Base-by-base conservation (phyloP, 768 basidiomycete species). In the Suillus paluster region DNA sequence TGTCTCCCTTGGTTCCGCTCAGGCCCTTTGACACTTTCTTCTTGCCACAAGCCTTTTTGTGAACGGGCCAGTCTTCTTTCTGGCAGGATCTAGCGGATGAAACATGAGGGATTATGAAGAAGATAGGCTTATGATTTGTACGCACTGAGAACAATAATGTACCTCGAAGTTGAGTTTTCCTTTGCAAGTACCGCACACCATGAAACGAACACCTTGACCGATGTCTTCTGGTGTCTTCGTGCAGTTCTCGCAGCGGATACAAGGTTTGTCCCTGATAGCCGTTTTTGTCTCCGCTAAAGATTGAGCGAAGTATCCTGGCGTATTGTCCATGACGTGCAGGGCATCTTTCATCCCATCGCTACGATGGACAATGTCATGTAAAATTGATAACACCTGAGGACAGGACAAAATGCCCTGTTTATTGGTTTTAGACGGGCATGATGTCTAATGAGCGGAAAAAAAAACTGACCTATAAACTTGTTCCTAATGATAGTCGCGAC, bases 161-260 rank as follows among this genome's bases (percentile, higher is more conserved):
- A 69, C 49, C 15, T 39, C 23, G 36, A 70, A 67, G 17, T 60
- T 36, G 6, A 67, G 63, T 48, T 69, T 67, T 27, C 59, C 1
- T 48, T 67, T 70, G 56, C 68, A 69, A 25, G 41, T 39, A 21
- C 69, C 63, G 60, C 69, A 70, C 45, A 67, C n/a, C 68, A 67
- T 69, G 56, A 67, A 70, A 23, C 65, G 64, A 17, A 36, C n/a
- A 49, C 59, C 46, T 12, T 41, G 52, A 5, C 64, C 64, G 45
- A 67, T 60, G 21, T 69, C 68, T 21, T 58, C 63, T n/a, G 63
- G 62, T 25, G 39, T 67, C 46, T 61, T 65, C 19, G 62, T 65
- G 60, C 67, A 68, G 48, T 65, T 63, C 39, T 68, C 60, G 54
- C 67, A 68, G 57, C 67, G 68, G 12, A 67, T 60, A 33, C 64